phyloP scores from a whole-genome alignment of 805 yeast species.

The Wickerhamomyces bovis region DNA sequence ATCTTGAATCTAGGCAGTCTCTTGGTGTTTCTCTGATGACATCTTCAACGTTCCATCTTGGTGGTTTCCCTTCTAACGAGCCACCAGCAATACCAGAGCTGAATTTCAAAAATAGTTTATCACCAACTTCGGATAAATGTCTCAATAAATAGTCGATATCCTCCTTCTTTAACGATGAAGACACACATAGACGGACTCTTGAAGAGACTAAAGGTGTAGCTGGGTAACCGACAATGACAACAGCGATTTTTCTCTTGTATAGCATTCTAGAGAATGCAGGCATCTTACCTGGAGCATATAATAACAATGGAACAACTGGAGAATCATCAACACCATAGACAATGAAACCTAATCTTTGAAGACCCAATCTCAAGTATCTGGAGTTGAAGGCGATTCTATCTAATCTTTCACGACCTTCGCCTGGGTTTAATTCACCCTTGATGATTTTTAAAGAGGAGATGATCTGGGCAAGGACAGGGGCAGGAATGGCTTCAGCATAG shows the following conservation, averaged over 20 bases:
- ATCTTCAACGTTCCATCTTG: slow-evolving; percentile 76
- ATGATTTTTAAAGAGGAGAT: slow-evolving; percentile 73
- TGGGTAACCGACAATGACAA: slow-evolving; percentile 96
- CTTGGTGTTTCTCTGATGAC: slow-evolving; percentile 66
- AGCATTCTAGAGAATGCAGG: slow-evolving; percentile 84
- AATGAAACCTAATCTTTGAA: slow-evolving; percentile 88
- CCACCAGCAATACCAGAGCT: slow-evolving; percentile 74
- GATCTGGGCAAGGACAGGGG: slow-evolving; percentile 88
- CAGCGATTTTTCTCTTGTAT: slow-evolving; percentile 77
- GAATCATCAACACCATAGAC: slow-evolving; percentile 94
- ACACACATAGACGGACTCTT: slow-evolving; percentile 88
- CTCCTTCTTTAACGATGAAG: slow-evolving; percentile 86
- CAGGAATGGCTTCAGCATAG: slow-evolving; percentile 84
- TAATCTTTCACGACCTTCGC: slow-evolving; percentile 88
- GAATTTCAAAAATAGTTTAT: slow-evolving; percentile 64
- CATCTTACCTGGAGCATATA: slow-evolving; percentile 91
- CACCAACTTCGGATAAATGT: slow-evolving; percentile 74
- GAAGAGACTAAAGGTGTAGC: slow-evolving; percentile 91
- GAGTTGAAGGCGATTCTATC: slow-evolving; percentile 95
- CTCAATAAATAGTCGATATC: slow-evolving; percentile 80
- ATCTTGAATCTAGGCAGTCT: slow-evolving; percentile 43
- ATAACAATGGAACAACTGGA: slow-evolving; percentile 86
- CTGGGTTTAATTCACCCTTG: slow-evolving; percentile 77
- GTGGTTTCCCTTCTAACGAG: slow-evolving; percentile 52
- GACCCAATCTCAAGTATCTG: slow-evolving; percentile 83